A percentile compares a stretch with the other conserved stretches of the same genome.
These are phyloP conservation scores for Ophiocordyceps robertsii DNA, from an alignment of 2,329 filamentous ascomycete species.

Conservation along the genomic window DNA sequence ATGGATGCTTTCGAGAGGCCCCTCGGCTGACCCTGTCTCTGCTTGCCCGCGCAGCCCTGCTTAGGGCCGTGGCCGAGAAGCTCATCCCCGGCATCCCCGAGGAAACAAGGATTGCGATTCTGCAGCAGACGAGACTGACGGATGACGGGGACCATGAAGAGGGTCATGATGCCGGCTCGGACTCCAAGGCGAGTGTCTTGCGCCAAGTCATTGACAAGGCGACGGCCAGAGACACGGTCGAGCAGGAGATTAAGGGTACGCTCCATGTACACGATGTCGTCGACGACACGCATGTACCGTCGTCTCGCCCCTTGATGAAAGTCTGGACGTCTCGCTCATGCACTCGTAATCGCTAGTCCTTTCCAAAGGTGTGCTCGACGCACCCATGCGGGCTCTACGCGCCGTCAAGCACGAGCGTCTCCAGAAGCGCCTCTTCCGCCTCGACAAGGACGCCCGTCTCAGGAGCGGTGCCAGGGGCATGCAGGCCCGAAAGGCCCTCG, in stretches of 20 bases:
- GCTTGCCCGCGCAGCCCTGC: constrained; percentile 38
- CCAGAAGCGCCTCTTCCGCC: constrained; percentile 49
- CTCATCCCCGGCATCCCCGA: constrained; percentile 65
- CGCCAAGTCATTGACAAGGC: constrained; percentile 54
- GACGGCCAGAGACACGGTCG: constrained; percentile 40
- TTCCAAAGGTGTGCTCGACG: constrained; percentile 44
- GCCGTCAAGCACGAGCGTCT: constrained; percentile 48
- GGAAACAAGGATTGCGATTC: constrained; percentile 48
- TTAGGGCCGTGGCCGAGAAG: constrained; percentile 65
- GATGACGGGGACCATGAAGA: constrained; percentile 16
- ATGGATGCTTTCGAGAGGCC: background rate
- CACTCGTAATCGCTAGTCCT: constrained; percentile 25
- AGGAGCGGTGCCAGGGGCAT: constrained; percentile 64
- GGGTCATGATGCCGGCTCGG: constrained; percentile 1
- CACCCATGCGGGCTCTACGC: constrained; percentile 46
- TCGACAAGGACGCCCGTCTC: constrained; percentile 60
- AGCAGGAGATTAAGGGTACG: constrained; percentile 46
- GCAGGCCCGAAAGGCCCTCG: constrained; percentile 62
- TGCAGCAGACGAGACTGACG: constrained; percentile 48
- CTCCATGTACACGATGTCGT: background rate
- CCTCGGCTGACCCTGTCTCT: background rate
- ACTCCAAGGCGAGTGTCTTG: constrained; percentile 33
- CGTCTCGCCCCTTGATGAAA: too few relatives aligned
- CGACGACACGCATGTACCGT: too few relatives aligned
- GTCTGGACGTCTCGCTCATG: too few relatives aligned